phyloP scores from a whole-genome alignment of 163 green algal genomes.

The Chlamydomonas reinhardtii region DNA sequence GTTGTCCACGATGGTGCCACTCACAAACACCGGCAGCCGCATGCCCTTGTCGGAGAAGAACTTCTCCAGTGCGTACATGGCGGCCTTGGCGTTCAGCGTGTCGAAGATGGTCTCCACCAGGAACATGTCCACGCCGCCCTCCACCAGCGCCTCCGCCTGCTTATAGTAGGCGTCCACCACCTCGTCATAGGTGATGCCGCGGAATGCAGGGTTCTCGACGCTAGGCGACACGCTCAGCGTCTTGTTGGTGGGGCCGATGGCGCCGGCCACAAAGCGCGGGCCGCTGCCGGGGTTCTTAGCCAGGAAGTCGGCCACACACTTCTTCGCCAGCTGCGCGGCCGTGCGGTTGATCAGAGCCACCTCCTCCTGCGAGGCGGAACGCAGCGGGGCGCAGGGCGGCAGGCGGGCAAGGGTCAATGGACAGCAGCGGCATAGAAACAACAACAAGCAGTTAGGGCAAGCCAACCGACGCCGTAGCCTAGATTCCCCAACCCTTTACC shows the following conservation, averaged over 20 bases:
- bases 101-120: slow-evolving; percentile 99
- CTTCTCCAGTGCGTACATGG: slow-evolving; percentile 90
- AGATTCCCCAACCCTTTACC: too few species aligned
- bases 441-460: too few species aligned
- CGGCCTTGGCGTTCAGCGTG: slow-evolving; percentile 97
- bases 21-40: slow-evolving; percentile 95
- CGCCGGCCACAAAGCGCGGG: slow-evolving; percentile 94
- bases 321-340: slow-evolving; percentile 92
- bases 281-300: slow-evolving; percentile 74
- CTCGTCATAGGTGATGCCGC: slow-evolving; percentile 97
- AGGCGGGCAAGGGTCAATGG: background rate
- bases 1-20: slow-evolving; percentile 97
- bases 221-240: slow-evolving; percentile 95
- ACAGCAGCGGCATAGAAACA: background rate
- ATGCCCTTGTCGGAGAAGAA: slow-evolving; percentile 90
- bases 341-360: slow-evolving; percentile 93
- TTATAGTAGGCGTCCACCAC: slow-evolving; percentile 96
- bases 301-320: slow-evolving; percentile 82
- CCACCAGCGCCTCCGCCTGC: slow-evolving; percentile 90
- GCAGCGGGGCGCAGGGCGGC: too few species aligned
- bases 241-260: slow-evolving; percentile 97
- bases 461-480: too few species aligned
- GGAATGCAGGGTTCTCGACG: slow-evolving; percentile 97
- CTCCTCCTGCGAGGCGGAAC: slow-evolving; percentile 71
- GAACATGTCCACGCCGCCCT: slow-evolving; percentile 96